phyloP scores from a whole-genome alignment of 2,329 filamentous ascomycete species.

The Ophiostoma sp. region DNA sequence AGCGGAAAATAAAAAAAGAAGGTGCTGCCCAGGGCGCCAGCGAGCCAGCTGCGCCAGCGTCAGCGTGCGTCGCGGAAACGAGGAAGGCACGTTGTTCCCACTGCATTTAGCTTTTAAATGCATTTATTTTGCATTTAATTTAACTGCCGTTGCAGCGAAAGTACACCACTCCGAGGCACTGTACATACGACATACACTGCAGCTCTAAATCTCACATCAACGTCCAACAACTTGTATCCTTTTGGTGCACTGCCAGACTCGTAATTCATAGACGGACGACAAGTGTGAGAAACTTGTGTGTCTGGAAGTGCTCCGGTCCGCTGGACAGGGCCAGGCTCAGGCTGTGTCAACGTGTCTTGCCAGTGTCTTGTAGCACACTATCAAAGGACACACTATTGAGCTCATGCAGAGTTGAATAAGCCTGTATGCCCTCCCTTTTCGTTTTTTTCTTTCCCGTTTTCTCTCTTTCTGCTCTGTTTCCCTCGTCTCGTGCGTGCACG shows the following conservation, averaged over 20 bases:
- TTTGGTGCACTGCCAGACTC: neutral
- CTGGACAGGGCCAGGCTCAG: neutral
- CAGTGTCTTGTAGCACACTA: neutral
- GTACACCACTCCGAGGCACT: neutral
- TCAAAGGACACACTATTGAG: no score
- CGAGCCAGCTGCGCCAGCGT: neutral
- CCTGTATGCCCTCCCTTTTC: neutral
- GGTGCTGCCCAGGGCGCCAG: neutral
- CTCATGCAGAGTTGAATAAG: no score
- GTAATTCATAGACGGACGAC: neutral
- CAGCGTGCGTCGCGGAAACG: neutral
- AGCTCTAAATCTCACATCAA: neutral
- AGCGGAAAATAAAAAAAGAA: slow-evolving; percentile 15
- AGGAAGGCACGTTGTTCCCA: slow-evolving; percentile 9
- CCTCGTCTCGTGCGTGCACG: neutral
- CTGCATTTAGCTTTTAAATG: neutral
- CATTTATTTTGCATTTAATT: slow-evolving; percentile 2
- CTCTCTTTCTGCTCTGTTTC: neutral
- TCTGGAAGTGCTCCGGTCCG: neutral
- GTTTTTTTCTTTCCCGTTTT: neutral
- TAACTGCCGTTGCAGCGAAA: slow-evolving; percentile 6
- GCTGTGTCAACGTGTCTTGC: neutral
- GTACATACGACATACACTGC: neutral
- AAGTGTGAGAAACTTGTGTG: neutral
- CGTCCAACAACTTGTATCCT: neutral